phyloP scores from a whole-genome alignment of 495 filamentous ascomycete species.

The Trichoderma reesei region DNA sequence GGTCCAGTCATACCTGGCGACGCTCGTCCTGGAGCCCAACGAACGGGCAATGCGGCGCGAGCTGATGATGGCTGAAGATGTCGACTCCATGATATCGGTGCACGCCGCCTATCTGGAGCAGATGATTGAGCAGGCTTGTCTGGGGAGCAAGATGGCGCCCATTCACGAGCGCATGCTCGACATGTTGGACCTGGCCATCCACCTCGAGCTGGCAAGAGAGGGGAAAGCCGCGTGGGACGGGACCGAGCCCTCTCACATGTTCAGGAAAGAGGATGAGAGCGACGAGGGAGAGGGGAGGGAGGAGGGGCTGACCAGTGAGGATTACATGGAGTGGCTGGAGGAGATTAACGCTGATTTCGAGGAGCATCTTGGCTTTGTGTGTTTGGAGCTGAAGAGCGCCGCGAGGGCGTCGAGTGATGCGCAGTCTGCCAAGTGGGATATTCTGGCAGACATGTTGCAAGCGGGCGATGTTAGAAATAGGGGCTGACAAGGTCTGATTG shows the following conservation, averaged over 20 bases:
- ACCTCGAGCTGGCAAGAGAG: conserved; percentile 37
- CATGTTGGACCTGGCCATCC: conserved; percentile 48
- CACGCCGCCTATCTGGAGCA: conserved; percentile 54
- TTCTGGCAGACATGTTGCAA: conserved; percentile 50
- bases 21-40: conserved; percentile 55
- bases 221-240: conserved; percentile 27
- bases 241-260: conserved; percentile 32
- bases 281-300: conserved; percentile 10
- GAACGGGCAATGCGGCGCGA: conserved; percentile 39
- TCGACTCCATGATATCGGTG: conserved; percentile 69
- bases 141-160: conserved; percentile 51
- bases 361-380: conserved; percentile 43
- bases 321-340: conserved; percentile 28
- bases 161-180: conserved; percentile 57
- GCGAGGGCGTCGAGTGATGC: conserved; percentile 47
- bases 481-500: background rate
- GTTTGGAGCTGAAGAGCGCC: conserved; percentile 44
- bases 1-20: conserved; percentile 64
- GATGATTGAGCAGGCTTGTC: conserved; percentile 54
- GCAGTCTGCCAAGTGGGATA: conserved; percentile 44
- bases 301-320: conserved; percentile 19
- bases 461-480: conserved; percentile 20
- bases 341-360: conserved; percentile 41
- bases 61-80: conserved; percentile 54
- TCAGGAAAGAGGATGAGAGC: conserved; percentile 15